Evolutionary conservation across 2,329 filamentous ascomycete genomes (phyloP).

Genomic region (Verruconis gallopava): DNA sequence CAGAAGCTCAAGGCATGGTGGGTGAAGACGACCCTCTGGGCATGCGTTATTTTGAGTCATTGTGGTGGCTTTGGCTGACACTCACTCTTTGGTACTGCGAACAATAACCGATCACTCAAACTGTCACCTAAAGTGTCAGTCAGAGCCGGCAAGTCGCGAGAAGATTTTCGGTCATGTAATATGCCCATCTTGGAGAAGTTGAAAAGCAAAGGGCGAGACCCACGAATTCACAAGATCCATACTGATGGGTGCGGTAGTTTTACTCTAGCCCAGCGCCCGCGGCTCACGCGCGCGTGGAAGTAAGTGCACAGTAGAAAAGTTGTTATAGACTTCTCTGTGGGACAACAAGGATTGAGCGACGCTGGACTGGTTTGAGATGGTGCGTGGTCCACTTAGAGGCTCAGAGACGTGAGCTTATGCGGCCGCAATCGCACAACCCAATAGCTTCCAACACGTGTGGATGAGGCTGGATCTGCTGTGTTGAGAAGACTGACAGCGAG

Average conservation of each 20-base stretch:
- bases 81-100: conserved; percentile 97
- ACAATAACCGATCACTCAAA: conserved; percentile 83
- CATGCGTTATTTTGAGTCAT: background rate
- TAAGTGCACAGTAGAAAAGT: background rate
- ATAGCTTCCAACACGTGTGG: background rate
- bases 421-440: background rate
- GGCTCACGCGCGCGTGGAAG: too few relatives aligned
- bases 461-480: background rate
- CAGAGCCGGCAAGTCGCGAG: conserved; percentile 1
- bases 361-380: background rate
- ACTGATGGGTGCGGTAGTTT: too few relatives aligned
- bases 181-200: background rate
- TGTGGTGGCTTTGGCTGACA: conserved; percentile 18
- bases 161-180: background rate
- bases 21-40: conserved; percentile 85
- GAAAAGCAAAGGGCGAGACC: background rate
- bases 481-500: too few relatives aligned
- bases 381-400: background rate
- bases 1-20: conserved; percentile 78
- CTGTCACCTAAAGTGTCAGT: conserved; percentile 31
- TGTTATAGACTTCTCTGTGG: background rate
- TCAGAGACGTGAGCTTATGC: background rate
- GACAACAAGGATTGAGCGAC: background rate
- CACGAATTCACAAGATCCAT: conserved; percentile 6
- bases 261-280: too few relatives aligned